phyloP scores from a whole-genome alignment of 2,329 filamentous ascomycete genomes.

The Pseudocercospora cruenta region DNA sequence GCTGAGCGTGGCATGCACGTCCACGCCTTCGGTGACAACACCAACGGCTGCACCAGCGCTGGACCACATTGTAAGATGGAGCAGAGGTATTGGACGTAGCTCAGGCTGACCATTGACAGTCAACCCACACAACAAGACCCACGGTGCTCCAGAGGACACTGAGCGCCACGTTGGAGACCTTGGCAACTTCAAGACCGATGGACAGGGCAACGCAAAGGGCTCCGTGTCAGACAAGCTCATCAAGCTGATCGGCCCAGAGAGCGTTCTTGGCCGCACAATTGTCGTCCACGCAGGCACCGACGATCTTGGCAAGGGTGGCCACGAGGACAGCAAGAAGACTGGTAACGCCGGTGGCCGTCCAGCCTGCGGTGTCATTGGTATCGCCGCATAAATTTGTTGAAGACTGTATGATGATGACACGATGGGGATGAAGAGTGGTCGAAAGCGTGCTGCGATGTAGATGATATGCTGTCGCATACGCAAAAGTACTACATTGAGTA shows the following conservation, averaged over 20 bases:
- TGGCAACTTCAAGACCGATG: conserved; percentile 96
- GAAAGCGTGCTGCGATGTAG: conserved; percentile 14
- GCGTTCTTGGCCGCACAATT: conserved; percentile 92
- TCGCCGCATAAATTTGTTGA: conserved; percentile 35
- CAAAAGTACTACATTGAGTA: background rate
- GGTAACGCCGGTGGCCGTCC: conserved; percentile 92
- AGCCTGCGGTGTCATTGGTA: conserved; percentile 72
- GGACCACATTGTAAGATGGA: conserved; percentile 84
- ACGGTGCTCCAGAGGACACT: conserved; percentile 82
- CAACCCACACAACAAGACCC: conserved; percentile 92
- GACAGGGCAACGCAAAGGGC: conserved; percentile 85
- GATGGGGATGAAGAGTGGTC: conserved; percentile 23
- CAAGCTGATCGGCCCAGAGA: conserved; percentile 95
- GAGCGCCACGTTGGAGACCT: conserved; percentile 95
- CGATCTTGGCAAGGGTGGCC: conserved; percentile 88
- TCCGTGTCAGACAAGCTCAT: conserved; percentile 77
- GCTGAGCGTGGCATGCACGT: conserved; percentile 98
- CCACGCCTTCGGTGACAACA: conserved; percentile 99
- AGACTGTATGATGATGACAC: conserved; percentile 12
- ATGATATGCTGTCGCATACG: conserved; percentile 11
- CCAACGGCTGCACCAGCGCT: conserved; percentile 98
- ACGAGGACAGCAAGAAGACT: conserved; percentile 97
- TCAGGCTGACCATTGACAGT: conserved; percentile 57
- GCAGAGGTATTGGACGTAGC: background rate
- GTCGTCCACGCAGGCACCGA: conserved; percentile 95